A percentile compares a stretch with the other conserved stretches of the same genome.
Conservation (phyloP, 148 eudicot genomes). For the Nepenthes gracilis region DNA sequence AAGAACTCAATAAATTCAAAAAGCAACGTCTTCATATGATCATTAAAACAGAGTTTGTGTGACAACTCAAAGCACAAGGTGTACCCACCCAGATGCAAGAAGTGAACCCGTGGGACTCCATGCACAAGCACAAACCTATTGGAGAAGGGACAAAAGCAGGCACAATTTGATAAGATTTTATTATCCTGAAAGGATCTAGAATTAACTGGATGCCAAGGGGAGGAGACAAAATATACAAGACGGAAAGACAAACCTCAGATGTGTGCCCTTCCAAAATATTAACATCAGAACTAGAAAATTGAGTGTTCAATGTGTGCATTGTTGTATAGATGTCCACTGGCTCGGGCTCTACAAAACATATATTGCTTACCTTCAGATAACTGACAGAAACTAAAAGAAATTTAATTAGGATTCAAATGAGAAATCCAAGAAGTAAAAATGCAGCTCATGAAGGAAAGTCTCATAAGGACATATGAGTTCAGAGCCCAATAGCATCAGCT, state of each 20-base stretch:
- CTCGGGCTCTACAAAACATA: slow-evolving; percentile 27
- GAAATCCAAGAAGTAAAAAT: too few relatives aligned
- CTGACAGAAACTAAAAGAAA: neutral
- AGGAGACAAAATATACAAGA: slow-evolving; percentile 1
- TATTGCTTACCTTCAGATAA: neutral
- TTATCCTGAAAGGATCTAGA: neutral
- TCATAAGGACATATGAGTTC: too few relatives aligned
- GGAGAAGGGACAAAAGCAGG: neutral
- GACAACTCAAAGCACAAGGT: neutral
- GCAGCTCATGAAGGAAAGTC: too few relatives aligned
- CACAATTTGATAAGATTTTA: neutral
- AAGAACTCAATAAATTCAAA: too few relatives aligned
- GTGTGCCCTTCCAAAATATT: slow-evolving; percentile 51
- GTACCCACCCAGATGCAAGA: slow-evolving; percentile 62
- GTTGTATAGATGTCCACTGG: slow-evolving; percentile 42
- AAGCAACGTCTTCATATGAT: too few relatives aligned
- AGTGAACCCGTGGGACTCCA: slow-evolving; percentile 65
- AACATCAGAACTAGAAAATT: slow-evolving; percentile 40
- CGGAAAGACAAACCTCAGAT: slow-evolving; percentile 42
- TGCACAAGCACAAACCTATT: slow-evolving; percentile 65
- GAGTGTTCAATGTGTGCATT: slow-evolving; percentile 22
- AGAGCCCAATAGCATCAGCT: too few relatives aligned
- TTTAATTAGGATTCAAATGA: neutral
- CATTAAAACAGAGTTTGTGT: too few relatives aligned
- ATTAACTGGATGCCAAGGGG: neutral